Conservation (phyloP, 768 basidiomycete species). For the Collybiopsis luxurians region DNA sequence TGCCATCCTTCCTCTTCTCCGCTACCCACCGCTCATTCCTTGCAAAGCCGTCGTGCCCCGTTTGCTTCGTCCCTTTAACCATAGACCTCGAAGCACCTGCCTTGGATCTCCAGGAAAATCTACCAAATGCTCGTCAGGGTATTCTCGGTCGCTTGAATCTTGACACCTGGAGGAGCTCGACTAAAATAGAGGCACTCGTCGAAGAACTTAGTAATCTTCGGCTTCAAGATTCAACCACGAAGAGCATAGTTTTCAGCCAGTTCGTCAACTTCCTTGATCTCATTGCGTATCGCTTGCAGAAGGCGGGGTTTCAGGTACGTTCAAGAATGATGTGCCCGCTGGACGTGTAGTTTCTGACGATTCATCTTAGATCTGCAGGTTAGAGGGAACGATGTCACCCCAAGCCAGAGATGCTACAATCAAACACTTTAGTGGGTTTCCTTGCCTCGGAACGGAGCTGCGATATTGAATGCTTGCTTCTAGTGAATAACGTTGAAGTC, state of each 20-base stretch:
- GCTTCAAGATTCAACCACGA: conserved; percentile 83
- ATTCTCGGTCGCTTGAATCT: conserved; percentile 90
- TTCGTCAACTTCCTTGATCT: conserved; percentile 93
- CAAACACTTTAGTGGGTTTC: conserved; percentile 80
- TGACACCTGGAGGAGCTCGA: conserved; percentile 90
- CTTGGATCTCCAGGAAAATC: conserved; percentile 72
- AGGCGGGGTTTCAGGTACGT: conserved; percentile 84
- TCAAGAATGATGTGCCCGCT: no score
- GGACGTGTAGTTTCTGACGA: not conserved
- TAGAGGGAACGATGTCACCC: conserved; percentile 97
- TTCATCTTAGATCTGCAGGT: conserved; percentile 70
- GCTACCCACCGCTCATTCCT: not conserved
- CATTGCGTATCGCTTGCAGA: conserved; percentile 89
- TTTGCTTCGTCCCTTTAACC: conserved; percentile 88
- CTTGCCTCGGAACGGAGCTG: not conserved
- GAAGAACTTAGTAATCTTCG: conserved; percentile 90
- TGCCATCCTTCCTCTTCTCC: conserved; percentile 16
- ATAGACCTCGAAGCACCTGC: conserved; percentile 97
- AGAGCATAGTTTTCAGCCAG: conserved; percentile 96
- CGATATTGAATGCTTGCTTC: not conserved
- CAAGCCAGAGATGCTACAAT: conserved; percentile 94
- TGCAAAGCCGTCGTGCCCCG: conserved; percentile 83
- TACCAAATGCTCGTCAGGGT: conserved; percentile 67
- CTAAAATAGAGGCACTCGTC: conserved; percentile 94
- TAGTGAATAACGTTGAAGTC: conserved; percentile 90